Percentiles rank a stretch among this genome's conserved stretches.
These are phyloP conservation scores for Ceratocystis eucalypticola DNA, from an alignment of 2,329 filamentous ascomycete genomes.

Conservation along the genomic window DNA sequence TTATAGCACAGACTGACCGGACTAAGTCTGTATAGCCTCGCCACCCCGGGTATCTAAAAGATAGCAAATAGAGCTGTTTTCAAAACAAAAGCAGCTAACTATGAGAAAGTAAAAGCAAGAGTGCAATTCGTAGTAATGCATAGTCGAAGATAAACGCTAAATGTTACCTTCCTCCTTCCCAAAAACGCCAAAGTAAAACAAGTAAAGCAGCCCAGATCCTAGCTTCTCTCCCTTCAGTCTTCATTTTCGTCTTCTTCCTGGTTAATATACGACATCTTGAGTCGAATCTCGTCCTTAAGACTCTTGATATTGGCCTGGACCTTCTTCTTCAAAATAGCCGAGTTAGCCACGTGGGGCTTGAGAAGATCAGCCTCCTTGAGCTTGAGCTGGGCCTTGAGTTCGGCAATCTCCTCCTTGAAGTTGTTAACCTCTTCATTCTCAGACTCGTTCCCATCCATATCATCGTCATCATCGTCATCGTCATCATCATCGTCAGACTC, in stretches of 20 bases:
- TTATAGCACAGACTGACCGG: background rate
- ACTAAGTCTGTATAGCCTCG: background rate
- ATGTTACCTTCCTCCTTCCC: background rate
- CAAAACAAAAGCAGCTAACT: background rate
- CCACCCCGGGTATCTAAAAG: background rate
- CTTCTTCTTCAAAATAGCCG: conserved; percentile 37
- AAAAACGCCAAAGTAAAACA: conserved; percentile 4
- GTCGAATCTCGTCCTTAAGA: conserved; percentile 33
- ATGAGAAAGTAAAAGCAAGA: conserved; percentile 2
- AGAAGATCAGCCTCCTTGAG: conserved; percentile 33
- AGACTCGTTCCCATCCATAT: conserved; percentile 40
- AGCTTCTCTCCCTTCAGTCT: background rate
- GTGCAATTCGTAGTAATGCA: background rate
- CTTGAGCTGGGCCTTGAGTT: conserved; percentile 39
- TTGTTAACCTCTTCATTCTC: conserved; percentile 39
- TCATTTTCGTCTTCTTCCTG: conserved; percentile 20
- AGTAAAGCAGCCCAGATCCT: background rate
- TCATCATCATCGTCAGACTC: conserved; percentile 35
- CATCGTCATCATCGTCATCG: conserved; percentile 37
- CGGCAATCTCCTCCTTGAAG: conserved; percentile 41
- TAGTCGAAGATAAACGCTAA: background rate
- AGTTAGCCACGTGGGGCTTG: conserved; percentile 26
- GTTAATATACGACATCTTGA: conserved; percentile 33
- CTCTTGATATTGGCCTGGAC: conserved; percentile 38
- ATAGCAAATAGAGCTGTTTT: background rate